phyloP scores from a whole-genome alignment of 352 stramenopile genomes.

The Thalassiosira delicatula region DNA sequence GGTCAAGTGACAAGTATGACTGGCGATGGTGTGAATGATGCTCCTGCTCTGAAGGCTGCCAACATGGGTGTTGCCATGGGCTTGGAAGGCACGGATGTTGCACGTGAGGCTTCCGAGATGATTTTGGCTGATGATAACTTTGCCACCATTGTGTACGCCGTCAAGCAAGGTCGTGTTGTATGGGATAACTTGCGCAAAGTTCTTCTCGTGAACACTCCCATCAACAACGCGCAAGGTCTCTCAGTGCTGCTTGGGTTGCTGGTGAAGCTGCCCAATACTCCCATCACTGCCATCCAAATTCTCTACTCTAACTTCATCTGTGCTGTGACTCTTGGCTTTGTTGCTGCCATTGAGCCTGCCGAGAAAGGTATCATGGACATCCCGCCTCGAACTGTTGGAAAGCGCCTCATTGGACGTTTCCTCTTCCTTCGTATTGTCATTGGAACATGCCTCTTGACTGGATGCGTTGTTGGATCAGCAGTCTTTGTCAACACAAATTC shows the following conservation, averaged over 20 bases:
- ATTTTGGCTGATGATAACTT: constrained; percentile 99
- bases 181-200: constrained; percentile 84
- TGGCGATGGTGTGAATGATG: constrained; percentile 99
- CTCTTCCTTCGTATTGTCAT: constrained; percentile 77
- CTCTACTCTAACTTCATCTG: constrained; percentile 84
- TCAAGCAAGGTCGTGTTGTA: constrained; percentile 89
- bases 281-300: constrained; percentile 81
- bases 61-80: constrained; percentile 98
- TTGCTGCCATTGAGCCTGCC: constrained; percentile 76
- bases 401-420: constrained; percentile 80
- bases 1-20: constrained; percentile 96
- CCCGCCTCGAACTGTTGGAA: constrained; percentile 77
- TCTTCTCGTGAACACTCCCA: constrained; percentile 80
- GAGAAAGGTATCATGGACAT: constrained; percentile 77
- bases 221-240: constrained; percentile 83
- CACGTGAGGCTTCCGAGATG: constrained; percentile 98
- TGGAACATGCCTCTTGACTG: constrained; percentile 70
- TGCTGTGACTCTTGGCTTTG: constrained; percentile 82
- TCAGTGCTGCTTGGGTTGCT: constrained; percentile 77
- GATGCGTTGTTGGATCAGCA: constrained; percentile 58
- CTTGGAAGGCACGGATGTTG: constrained; percentile 93
- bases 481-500: constrained; percentile 53
- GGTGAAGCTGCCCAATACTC: constrained; percentile 48
- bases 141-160: constrained; percentile 93
- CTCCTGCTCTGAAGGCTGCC: constrained; percentile 93